These are phyloP conservation scores for Persicaria maculosa DNA, from an alignment of 148 eudicot species.

Conservation along the genomic window DNA sequence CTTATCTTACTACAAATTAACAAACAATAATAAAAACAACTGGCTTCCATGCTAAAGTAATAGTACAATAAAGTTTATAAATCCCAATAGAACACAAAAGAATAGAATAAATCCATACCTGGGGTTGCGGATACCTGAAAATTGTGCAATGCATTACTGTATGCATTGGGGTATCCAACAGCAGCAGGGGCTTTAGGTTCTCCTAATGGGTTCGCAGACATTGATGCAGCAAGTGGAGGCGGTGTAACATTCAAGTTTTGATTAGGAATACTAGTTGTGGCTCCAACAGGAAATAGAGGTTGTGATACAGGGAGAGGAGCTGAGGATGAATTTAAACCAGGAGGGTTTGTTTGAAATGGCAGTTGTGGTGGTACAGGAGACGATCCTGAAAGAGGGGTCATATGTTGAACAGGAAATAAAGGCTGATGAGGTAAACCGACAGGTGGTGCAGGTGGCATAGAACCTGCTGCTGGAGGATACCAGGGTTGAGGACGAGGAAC, in stretches of 20 bases:
- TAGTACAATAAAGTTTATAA: neutral
- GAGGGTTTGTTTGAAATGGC: conserved; percentile 44
- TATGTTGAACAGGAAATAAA: conserved; percentile 76
- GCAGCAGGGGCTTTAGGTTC: conserved; percentile 36
- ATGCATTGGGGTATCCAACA: conserved; percentile 24
- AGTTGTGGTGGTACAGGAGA: conserved; percentile 47
- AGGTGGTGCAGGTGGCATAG: conserved; percentile 55
- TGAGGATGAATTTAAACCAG: conserved; percentile 56
- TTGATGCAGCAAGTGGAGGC: conserved; percentile 37
- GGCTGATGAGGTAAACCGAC: conserved; percentile 65
- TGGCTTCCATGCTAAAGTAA: neutral
- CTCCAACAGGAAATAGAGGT: conserved; percentile 94
- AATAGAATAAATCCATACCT: conserved; percentile 34
- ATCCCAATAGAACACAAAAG: conserved; percentile 3
- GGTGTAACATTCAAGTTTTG: conserved; percentile 43
- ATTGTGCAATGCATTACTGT: conserved; percentile 32
- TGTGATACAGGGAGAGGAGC: conserved; percentile 69
- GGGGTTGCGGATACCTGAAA: conserved; percentile 42
- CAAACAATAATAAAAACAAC: neutral
- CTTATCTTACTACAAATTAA: neutral
- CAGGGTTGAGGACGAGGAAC: conserved; percentile 81
- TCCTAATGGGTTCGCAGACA: conserved; percentile 26
- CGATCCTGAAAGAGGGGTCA: conserved; percentile 43
- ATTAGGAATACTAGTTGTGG: conserved; percentile 37
- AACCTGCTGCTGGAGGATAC: conserved; percentile 59